Percentiles rank a stretch among this genome's conserved stretches.
phyloP scores from a whole-genome alignment of 2,329 filamentous ascomycete genomes.

The Botrytis fabae region DNA sequence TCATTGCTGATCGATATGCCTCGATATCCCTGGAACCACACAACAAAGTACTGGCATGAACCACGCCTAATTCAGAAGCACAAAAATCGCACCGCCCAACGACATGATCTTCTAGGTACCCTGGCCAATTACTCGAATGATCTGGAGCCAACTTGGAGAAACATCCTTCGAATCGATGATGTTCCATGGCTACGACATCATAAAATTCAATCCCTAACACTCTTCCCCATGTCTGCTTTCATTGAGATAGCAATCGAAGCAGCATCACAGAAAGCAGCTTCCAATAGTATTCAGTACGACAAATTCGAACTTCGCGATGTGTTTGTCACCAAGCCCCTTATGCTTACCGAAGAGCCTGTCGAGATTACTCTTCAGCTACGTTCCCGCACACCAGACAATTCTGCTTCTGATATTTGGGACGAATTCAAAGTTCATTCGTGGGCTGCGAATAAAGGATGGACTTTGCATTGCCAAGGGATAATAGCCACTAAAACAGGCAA shows the following conservation, averaged over 20 bases:
- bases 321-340: slow-evolving; percentile 15
- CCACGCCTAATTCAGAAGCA: slow-evolving; percentile 49
- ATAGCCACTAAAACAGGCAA: slow-evolving; percentile 1
- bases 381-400: slow-evolving; percentile 45
- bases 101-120: slow-evolving; percentile 20
- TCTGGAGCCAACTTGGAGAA: slow-evolving; percentile 22
- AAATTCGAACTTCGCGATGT: slow-evolving; percentile 29
- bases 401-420: slow-evolving; percentile 14
- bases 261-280: slow-evolving; percentile 22
- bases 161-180: slow-evolving; percentile 17
- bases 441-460: slow-evolving; percentile 30
- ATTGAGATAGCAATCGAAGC: slow-evolving; percentile 41
- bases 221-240: slow-evolving; percentile 40
- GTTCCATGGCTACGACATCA: slow-evolving; percentile 44
- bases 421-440: slow-evolving; percentile 24
- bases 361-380: slow-evolving; percentile 53
- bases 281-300: slow-evolving; percentile 42
- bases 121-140: slow-evolving; percentile 18
- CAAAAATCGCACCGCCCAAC: slow-evolving; percentile 1
- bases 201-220: slow-evolving; percentile 46
- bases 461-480: slow-evolving; percentile 54
- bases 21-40: slow-evolving; percentile 56
- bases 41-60: slow-evolving; percentile 53
- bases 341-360: slow-evolving; percentile 42
- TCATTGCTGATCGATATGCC: slow-evolving; percentile 44